Percentiles rank a stretch among this genome's conserved stretches.
These are phyloP conservation scores for Tagetes erecta DNA, from an alignment of 129 eudicot genomes.

Conservation along the genomic window DNA sequence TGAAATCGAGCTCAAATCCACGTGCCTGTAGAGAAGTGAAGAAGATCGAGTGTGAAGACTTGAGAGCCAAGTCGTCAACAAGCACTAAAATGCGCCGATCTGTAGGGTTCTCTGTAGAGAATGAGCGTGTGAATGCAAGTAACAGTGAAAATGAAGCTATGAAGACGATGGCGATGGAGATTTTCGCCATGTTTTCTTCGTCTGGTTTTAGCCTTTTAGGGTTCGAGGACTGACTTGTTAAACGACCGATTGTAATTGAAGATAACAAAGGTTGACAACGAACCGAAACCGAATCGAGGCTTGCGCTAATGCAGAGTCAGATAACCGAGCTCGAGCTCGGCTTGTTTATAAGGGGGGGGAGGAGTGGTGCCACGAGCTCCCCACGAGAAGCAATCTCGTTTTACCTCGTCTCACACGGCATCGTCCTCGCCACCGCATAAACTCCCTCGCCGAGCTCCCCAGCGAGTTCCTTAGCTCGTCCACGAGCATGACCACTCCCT, in stretches of 20 bases:
- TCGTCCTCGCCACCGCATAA: no score
- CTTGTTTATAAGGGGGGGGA: no score
- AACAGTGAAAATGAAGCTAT: constrained; percentile 37
- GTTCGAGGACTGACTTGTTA: constrained; percentile 22
- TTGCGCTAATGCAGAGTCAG: no score
- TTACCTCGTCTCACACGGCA: no score
- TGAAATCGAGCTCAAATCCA: constrained; percentile 75
- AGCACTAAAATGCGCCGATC: constrained; percentile 75
- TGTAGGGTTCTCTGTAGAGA: constrained; percentile 63
- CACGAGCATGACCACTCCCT: no score
- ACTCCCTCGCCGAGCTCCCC: no score
- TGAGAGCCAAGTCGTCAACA: constrained; percentile 69
- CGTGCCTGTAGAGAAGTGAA: constrained; percentile 67
- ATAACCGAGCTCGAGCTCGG: no score
- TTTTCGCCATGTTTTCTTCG: constrained; percentile 46
- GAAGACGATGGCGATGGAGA: constrained; percentile 30
- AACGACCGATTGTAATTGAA: not conserved
- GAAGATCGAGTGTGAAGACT: constrained; percentile 82
- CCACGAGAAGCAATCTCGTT: no score
- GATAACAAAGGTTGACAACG: no score
- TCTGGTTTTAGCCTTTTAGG: constrained; percentile 47
- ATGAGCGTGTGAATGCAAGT: constrained; percentile 44
- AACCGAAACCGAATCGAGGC: no score
- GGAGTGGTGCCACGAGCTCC: no score
- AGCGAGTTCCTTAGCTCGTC: no score